Evolutionary conservation across 2,329 filamentous ascomycete species (phyloP).

Genomic region (Coniella vitis): DNA sequence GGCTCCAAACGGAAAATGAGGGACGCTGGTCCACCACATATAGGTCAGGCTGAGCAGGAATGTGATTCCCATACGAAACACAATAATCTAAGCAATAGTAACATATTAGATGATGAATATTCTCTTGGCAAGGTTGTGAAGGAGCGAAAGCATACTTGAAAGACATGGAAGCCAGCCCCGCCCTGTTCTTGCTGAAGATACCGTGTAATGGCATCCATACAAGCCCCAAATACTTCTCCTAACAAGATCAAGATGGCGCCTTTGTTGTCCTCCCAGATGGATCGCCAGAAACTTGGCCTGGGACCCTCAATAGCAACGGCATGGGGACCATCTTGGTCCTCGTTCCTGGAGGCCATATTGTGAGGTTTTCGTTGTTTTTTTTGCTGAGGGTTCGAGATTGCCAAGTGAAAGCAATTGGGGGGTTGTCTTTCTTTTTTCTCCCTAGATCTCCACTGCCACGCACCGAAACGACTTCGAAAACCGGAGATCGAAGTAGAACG

Average conservation of each 20-base stretch:
- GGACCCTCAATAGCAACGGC: not conserved
- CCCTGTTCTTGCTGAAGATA: constrained; percentile 10
- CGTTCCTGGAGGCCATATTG: constrained; percentile 2
- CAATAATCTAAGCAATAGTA: constrained; percentile 4
- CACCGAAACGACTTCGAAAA: too few species aligned
- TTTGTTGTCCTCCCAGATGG: constrained; percentile 13
- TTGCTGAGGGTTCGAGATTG: not conserved
- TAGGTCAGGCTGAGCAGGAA: constrained; percentile 7
- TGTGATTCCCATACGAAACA: constrained; percentile 12
- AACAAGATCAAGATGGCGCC: constrained; percentile 13
- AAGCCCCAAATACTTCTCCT: constrained; percentile 10
- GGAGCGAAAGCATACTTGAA: constrained; percentile 3
- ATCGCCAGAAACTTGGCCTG: constrained; percentile 2
- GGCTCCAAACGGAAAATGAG: constrained; percentile 12
- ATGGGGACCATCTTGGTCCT: not conserved
- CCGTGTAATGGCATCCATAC: constrained; percentile 13
- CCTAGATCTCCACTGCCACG: too few species aligned
- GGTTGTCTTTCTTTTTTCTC: too few species aligned
- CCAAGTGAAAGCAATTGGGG: too few species aligned
- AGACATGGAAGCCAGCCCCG: constrained; percentile 10
- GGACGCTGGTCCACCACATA: constrained; percentile 13
- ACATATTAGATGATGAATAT: not conserved
- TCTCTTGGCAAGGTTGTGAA: too few species aligned
- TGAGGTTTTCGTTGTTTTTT: not conserved
- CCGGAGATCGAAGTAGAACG: not conserved